Base-by-base conservation (phyloP, 2,329 filamentous ascomycete genomes). In the Westerdykella sp. region DNA sequence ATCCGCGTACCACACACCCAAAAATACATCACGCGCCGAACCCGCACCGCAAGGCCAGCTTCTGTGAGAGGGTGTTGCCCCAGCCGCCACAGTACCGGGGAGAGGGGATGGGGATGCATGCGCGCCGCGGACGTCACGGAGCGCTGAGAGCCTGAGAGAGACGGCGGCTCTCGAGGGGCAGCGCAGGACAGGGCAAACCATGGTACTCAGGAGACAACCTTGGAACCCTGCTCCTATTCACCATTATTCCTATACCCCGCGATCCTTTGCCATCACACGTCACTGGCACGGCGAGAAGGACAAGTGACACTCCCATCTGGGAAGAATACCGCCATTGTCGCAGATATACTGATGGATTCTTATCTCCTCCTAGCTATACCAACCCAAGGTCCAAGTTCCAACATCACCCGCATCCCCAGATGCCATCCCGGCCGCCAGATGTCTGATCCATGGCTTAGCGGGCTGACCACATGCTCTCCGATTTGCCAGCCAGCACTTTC, bases 401-500 rank as follows among this genome's bases (percentile, higher is more conserved):
- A 28, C 25, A 15, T 15, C 16, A 13, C 31, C 34, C 14, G 13
- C 34, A 15, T 35, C 16, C 14, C 14, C 34, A 21, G 34, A 21
- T n/a, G 16, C 13, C 6, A 35, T 12, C 14, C 13, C 14, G 16
- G 10, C 34, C 9, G 9, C 34, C 14, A 15, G 7, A 35, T 15
- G 14, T 35, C 32, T 14, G 16, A 14, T 35, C 32, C 32, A 35
- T 14, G 32, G 32, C 53, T 55, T 51, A 51, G 48, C 49, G 45
- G 52, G 50, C 53, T 51, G 50, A 47, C 51, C 56, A 51, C 55
- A 48, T 54, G 59, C 49, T 46, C 49, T 55, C 49, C 51, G 40
- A 60, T 63, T 63, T 60, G 60, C 59, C 57, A 54, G 53, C 56
- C 57, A 50, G 47, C 48, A 51, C 48, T 47, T 50, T 31, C 25